phyloP scores from a whole-genome alignment of 441 rosid species.

The Brassica balearica region DNA sequence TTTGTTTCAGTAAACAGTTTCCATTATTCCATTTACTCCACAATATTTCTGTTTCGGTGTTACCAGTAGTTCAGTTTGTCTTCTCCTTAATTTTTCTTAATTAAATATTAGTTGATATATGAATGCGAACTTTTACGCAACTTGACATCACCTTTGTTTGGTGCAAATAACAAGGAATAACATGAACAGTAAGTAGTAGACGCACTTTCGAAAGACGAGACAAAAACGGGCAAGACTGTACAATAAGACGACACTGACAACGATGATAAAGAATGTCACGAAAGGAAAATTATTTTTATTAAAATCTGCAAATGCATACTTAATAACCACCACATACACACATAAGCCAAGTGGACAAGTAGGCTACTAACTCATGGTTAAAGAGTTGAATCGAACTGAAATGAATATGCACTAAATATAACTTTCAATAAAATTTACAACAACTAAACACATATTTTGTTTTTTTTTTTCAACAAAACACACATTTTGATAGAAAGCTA shows the following conservation, averaged over 20 bases:
- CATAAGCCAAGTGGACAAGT: slow-evolving; percentile 42
- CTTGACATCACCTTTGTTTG: slow-evolving; percentile 28
- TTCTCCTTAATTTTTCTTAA: neutral
- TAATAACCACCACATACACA: slow-evolving; percentile 37
- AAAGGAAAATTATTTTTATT: neutral
- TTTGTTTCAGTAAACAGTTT: no score
- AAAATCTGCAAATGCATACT: neutral
- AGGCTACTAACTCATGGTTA: slow-evolving; percentile 34
- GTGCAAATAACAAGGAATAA: slow-evolving; percentile 18
- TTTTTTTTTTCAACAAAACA: no score
- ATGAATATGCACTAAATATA: neutral
- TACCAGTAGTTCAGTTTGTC: slow-evolving; percentile 28
- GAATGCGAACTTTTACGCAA: slow-evolving; percentile 32
- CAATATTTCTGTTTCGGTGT: no score
- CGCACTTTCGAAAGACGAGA: slow-evolving; percentile 31
- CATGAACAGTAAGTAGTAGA: slow-evolving; percentile 28
- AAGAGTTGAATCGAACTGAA: slow-evolving; percentile 12
- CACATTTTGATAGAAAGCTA: no score
- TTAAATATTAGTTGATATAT: neutral
- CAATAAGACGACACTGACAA: slow-evolving; percentile 37
- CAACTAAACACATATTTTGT: no score
- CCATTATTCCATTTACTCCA: no score
- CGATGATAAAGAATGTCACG: slow-evolving; percentile 28
- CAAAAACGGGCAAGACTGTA: slow-evolving; percentile 27
- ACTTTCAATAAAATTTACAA: slow-evolving; percentile 1